Base-by-base conservation (phyloP, 257 asterid species). In the Agastache rugosa region DNA sequence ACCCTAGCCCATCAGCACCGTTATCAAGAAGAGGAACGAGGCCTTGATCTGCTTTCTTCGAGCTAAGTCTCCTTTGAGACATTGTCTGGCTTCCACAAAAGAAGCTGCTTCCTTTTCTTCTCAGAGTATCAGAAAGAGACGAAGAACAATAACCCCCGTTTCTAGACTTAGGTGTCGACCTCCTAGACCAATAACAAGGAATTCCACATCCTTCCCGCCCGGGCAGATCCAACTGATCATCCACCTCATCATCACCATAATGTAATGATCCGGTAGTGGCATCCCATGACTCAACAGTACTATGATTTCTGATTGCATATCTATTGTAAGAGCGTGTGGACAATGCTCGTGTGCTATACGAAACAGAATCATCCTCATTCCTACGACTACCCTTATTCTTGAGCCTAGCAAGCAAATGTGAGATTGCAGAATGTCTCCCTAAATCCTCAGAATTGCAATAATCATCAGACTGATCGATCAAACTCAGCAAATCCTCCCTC, bases 151-250 rank as follows among this genome's bases (percentile, higher is more conserved):
- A 81, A 71, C 93, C 90, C 61, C 91, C 91, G 60, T 80, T 77
- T 81, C 92, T 82, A 61, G 90, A 92, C 85, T 84, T 92, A 39
- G 99, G 98, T 0, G 98, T 92, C 5, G 97, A 89, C 82, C 93
- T 88, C 77, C 80, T 92, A 35, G 99, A 92, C 99, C 98, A 89
- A 79, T 87, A 91, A 84, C 99, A 95, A 20, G 98, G 85, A 73
- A 95, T 92, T 65, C 98, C 99, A 78, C 99, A 95, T 29, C 98
- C 99, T 16, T 79, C 88, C 48, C 85, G 76, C 35, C 96, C 93
- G 0, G 89, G 87, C 22, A 91, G 85, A 80, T 88, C 97, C 75
- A 88, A 84, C 50, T 76, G 93, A 65, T 86, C 93, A 11, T 92
- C 99, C 82, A 82, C 88, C 75, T 89, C 96, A 63, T 92, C 93